Evolutionary conservation across 495 filamentous ascomycete genomes (phyloP).

Genomic region (Annulohypoxylon nitens): DNA sequence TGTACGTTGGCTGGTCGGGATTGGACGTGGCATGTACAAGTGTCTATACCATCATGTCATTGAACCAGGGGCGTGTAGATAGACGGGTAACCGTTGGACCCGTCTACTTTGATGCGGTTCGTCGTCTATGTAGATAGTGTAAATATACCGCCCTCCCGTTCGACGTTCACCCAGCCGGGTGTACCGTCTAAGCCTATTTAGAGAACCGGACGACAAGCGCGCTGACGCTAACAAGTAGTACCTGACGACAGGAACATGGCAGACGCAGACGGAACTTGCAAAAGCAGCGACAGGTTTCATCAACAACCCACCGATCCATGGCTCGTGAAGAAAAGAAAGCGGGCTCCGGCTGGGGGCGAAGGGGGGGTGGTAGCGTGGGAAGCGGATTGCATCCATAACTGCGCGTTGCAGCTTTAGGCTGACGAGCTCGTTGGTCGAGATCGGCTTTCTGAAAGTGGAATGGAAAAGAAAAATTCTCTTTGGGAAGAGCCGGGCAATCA

Average conservation of each 20-base stretch:
- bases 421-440: constrained; percentile 39
- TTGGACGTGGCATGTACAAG: constrained; percentile 27
- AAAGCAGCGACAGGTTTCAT: constrained; percentile 59
- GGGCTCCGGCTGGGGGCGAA: constrained; percentile 28
- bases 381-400: constrained; percentile 46
- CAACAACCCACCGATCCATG: constrained; percentile 38
- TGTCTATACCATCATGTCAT: constrained; percentile 19
- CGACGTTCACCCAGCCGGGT: constrained; percentile 39
- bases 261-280: constrained; percentile 32
- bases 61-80: constrained; percentile 20
- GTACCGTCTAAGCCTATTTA: constrained; percentile 39
- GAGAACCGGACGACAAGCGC: constrained; percentile 52
- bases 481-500: neutral
- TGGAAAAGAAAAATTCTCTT: neutral
- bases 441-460: constrained; percentile 13
- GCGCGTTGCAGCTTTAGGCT: constrained; percentile 50
- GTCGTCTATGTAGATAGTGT: constrained; percentile 29
- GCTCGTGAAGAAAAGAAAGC: constrained; percentile 40
- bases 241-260: constrained; percentile 25
- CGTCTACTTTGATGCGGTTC: constrained; percentile 14
- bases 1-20: constrained; percentile 29
- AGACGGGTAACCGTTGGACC: constrained; percentile 28
- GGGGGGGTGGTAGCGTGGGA: constrained; percentile 38
- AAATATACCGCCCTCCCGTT: constrained; percentile 25
- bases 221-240: constrained; percentile 57